Evolutionary conservation across 352 stramenopile genomes (phyloP), one percentile per base, ranked within the genome.

Genomic region (Globisporangium uncinulatum): DNA sequence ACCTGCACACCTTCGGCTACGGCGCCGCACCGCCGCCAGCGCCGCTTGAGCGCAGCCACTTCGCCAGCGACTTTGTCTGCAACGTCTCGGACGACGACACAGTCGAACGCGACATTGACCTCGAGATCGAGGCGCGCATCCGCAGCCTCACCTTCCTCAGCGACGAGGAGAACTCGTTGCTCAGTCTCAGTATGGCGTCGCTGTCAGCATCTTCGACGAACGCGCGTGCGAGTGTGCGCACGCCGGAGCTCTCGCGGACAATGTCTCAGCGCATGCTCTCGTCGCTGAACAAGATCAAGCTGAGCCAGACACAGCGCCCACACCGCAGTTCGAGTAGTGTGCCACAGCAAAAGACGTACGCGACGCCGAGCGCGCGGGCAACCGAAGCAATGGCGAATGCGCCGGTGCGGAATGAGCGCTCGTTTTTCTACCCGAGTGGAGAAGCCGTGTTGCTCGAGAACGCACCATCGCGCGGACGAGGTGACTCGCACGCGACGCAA

Each of bases 241-340:
- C 39, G 9, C 52, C 48, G 17, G 49, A 56, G 6, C 36, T 55
- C 39, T 49, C 57, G 24, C 66, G 62, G 10, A 86, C 79, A 17
- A 65, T 87, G 29, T 87, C 79, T 14, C 76, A 87, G 53, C 69
- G 71, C 43, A 89, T 89, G 79, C 57, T 89, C 17, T 71, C 67
- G 29, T 77, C 69, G 34, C 59, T 88, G 14, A 67, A 85, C 46
- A 64, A 79, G 54, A 69, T 62, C 24, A 71, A 70, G 7, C 37
- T 60, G 37, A 69, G 66, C 31, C 61, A 66, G 24, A 51, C 55
- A 51, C 54, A 56, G 34, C 59, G 54, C 15, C 45, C 20, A 3
- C 48, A 61, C 7, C 49, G 49, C 21, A 29, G 36, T n/a, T 44
- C 29, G 19, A 31, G 41, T 37, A 43, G 32, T 34, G 49, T 32